Evolutionary conservation across 371 early-diverging fungal species (phyloP).

Genomic region (Mucor saturninus): DNA sequence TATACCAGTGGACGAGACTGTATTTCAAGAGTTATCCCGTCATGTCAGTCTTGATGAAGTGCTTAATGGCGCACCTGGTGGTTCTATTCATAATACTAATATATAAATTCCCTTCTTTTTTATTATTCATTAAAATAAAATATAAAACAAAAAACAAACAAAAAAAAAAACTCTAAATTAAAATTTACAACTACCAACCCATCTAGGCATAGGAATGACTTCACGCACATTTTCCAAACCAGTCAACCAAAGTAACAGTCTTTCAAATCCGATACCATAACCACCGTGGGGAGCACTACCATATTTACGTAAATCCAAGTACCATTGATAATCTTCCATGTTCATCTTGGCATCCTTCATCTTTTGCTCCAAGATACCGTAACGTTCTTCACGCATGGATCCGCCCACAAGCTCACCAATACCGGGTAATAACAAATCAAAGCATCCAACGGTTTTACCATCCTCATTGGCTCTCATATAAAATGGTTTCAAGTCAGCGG

Average conservation of each 20-base stretch:
- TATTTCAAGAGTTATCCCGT: conserved; percentile 75
- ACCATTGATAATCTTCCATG: conserved; percentile 83
- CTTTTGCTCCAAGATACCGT: conserved; percentile 57
- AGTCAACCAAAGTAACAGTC: conserved; percentile 79
- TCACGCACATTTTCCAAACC: conserved; percentile 87
- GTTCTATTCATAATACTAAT: conserved; percentile 20
- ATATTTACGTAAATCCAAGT: conserved; percentile 83
- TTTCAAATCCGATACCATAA: conserved; percentile 93
- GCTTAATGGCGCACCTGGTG: conserved; percentile 48
- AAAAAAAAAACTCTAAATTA: conserved; percentile 17
- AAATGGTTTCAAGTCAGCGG: conserved; percentile 83
- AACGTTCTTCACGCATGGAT: conserved; percentile 82
- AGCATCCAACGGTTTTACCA: conserved; percentile 79
- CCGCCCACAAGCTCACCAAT: conserved; percentile 93
- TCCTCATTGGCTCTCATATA: conserved; percentile 83
- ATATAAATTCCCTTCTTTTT: neutral
- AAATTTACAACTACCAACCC: conserved; percentile 60
- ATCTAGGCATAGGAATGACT: conserved; percentile 81
- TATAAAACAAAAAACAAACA: neutral
- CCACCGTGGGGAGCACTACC: conserved; percentile 92
- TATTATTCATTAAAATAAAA: neutral
- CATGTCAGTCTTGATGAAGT: conserved; percentile 86
- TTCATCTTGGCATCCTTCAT: conserved; percentile 64
- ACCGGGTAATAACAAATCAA: conserved; percentile 88
- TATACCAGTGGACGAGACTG: conserved; percentile 88